Percentiles rank a stretch among this genome's conserved stretches.
These are phyloP conservation scores for Neonectria magnoliae DNA, from an alignment of 2,329 filamentous ascomycete genomes.

Conservation along the genomic window DNA sequence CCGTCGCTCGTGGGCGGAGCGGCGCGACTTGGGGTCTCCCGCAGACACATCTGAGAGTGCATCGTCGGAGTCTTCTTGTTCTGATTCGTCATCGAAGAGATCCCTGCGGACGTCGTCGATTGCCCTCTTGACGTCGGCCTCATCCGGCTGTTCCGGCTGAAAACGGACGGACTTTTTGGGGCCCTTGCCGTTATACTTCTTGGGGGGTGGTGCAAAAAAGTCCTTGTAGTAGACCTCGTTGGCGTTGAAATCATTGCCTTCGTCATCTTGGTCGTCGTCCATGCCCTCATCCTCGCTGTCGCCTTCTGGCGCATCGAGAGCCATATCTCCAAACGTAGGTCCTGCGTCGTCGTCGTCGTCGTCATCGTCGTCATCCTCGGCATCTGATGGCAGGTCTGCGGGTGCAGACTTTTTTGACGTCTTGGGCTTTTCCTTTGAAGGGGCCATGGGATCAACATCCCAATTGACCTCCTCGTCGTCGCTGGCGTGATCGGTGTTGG, in stretches of 20 bases:
- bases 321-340: constrained; percentile 84
- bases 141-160: constrained; percentile 59
- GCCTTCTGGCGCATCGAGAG: constrained; percentile 78
- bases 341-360: constrained; percentile 80
- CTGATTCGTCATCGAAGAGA: constrained; percentile 83
- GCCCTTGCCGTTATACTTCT: constrained; percentile 69
- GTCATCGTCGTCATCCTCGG: constrained; percentile 70
- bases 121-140: constrained; percentile 79
- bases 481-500: constrained; percentile 76
- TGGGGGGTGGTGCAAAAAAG: constrained; percentile 89
- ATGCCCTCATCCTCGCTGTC: constrained; percentile 71
- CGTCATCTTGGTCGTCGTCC: constrained; percentile 63
- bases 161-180: constrained; percentile 53
- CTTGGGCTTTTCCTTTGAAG: constrained; percentile 45
- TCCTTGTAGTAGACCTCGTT: constrained; percentile 92
- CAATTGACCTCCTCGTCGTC: constrained; percentile 92
- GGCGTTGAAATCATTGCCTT: constrained; percentile 74
- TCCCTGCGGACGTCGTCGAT: constrained; percentile 90
- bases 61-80: constrained; percentile 71
- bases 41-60: constrained; percentile 73
- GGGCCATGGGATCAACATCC: constrained; percentile 77
- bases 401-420: constrained; percentile 46
- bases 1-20: constrained; percentile 85
- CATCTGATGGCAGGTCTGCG: constrained; percentile 41
- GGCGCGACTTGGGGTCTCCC: constrained; percentile 75